Evolutionary conservation across 805 yeast species (phyloP).

Genomic region (Ogataea paradorogensis): DNA sequence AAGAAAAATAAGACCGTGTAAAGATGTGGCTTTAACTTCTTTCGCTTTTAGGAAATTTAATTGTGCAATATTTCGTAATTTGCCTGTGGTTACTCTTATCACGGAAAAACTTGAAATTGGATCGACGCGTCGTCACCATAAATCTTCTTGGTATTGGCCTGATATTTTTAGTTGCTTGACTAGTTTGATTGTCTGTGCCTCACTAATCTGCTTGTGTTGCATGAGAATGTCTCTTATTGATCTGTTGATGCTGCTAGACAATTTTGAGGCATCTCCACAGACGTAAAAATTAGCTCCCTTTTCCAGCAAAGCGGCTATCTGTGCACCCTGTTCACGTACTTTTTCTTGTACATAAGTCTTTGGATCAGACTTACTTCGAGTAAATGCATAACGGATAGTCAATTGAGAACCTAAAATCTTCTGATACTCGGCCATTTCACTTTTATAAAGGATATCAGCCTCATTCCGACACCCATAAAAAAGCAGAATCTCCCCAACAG

Average conservation of each 20-base stretch:
- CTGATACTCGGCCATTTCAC: conserved; percentile 75
- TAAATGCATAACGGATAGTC: conserved; percentile 73
- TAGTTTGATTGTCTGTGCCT: conserved; percentile 60
- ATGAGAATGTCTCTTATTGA: conserved; percentile 61
- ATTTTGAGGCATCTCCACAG: conserved; percentile 89
- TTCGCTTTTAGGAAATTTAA: background rate
- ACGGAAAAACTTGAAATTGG: conserved; percentile 1
- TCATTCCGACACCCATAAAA: conserved; percentile 83
- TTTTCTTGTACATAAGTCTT: conserved; percentile 81
- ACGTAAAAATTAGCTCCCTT: conserved; percentile 82
- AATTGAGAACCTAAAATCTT: conserved; percentile 50
- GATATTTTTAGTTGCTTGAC: conserved; percentile 71
- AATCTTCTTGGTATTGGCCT: conserved; percentile 92
- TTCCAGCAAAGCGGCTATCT: conserved; percentile 45
- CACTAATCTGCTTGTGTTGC: conserved; percentile 32
- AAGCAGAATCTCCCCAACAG: conserved; percentile 63
- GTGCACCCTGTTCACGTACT: conserved; percentile 45
- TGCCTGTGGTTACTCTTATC: background rate
- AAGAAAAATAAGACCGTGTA: conserved; percentile 2
- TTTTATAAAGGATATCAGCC: conserved; percentile 68
- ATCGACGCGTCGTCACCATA: conserved; percentile 57
- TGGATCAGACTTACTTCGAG: conserved; percentile 51
- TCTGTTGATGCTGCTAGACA: conserved; percentile 86
- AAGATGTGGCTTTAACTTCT: conserved; percentile 6
- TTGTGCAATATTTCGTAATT: background rate